Base-by-base conservation (phyloP, 2,329 filamentous ascomycete species). In the Trichoderma guizhouense region DNA sequence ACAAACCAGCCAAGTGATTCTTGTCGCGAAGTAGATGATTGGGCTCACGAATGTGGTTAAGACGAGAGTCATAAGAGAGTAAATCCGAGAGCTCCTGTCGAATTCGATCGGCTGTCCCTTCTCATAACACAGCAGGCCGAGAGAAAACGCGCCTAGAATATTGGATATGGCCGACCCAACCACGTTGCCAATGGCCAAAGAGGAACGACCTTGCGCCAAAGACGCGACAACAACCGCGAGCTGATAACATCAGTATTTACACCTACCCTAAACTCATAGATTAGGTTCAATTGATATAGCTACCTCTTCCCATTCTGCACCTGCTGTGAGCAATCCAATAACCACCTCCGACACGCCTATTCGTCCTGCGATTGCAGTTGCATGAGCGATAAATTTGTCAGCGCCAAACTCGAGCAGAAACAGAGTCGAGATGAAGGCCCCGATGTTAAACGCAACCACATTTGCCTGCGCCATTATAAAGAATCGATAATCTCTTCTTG, bases 251-350 rank as follows among this genome's bases (percentile, higher is more conserved):
- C 21, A 64, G 61, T 11, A 30, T 7, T 21, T 3, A 26, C 8
- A 4, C 12, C 30, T 12, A 15, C 14, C 18, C 39, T 51, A 1
- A 61, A 61, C 14, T 2, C 3, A 61, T 43, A 21, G 5, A 51
- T 51, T 1, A 51, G 5, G 2, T 24, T 7, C 9, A 24, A 36
- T 39, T 15, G 65, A n/a, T 14, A 26, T 26, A 15, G 62, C 75
- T 76, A 86, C 85, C 82, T 88, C 86, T 82, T 88, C 87, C 82
- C 84, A 89, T 79, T 88, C 86, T 55, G 83, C 85, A 21, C 86
- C 86, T 14, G 84, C 85, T 3, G 86, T 88, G 43, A 89, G 79
- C 8, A 89, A 80, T 5, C 82, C 84, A 73, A 88, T 83, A 30
- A 88, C 67, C 3, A 84, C 84, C 34, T 83, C 81, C 1, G 85